Evolutionary conservation across 345 rosid genomes (phyloP), one percentile per base, ranked within the genome.

Genomic region (Lepidium sativum): DNA sequence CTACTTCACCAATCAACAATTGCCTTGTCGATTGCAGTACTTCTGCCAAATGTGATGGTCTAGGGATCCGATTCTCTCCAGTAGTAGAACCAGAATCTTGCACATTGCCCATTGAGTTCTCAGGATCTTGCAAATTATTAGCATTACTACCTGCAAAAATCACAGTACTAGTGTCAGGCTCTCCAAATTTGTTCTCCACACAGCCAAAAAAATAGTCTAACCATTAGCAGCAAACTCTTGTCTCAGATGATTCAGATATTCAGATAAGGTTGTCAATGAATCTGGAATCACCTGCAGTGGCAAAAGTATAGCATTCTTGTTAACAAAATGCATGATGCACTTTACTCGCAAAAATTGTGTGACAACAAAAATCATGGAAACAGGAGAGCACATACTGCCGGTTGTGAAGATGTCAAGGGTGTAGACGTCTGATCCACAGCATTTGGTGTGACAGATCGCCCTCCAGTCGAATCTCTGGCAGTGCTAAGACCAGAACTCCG

Each of bases 181-280:
- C 64, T 14, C 6, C 1, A 62, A 21, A 67, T 21, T 54, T 45
- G 35, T 55, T 56, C 59, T 63, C 47, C 13, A 40, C 55, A 55
- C 38, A 53, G 47, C 15, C 42, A 8, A 48, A 54, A 4, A 41
- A 56, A 56, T 18, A 59, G 68, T 69, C 78, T 67, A 31, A 81
- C 82, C 76, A 58, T 62, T 64, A 42, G 70, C 63, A 74, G 62
- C 71, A 66, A 80, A 80, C 57, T 78, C 81, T 56, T 67, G 74
- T 72, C 80, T 74, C 61, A 84, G 68, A 76, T 74, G 77, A 68
- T 65, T 70, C 39, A 84, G 78, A 70, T 76, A 78, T 41, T 80
- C 81, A 40, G 86, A 73, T 65, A 84, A 63, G 12, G 86, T 81
- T 71, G 83, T 63, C 72, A 84, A 65, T 16, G 86, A 76, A 79